Conservation (phyloP, 2,329 filamentous ascomycete genomes). For the Aschersonia sp. region DNA sequence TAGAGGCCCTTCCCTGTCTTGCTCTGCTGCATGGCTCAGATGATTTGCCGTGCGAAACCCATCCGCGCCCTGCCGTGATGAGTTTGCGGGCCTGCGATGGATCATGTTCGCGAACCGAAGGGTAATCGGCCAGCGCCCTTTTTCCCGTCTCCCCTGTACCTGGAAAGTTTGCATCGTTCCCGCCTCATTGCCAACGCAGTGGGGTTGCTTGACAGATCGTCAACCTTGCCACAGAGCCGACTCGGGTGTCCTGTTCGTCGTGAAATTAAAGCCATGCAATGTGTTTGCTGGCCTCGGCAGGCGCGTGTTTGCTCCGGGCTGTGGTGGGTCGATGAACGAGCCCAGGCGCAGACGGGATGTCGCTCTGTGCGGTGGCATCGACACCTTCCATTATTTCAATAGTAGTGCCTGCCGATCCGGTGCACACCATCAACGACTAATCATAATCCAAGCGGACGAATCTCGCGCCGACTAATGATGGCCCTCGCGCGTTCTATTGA, state of each 20-base stretch:
- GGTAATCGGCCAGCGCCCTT: no score
- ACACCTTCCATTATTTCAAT: not conserved
- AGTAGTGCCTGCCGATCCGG: not conserved
- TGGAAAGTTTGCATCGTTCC: not conserved
- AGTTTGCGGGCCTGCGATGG: not conserved
- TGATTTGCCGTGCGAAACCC: not conserved
- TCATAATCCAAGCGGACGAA: no score
- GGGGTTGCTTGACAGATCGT: not conserved
- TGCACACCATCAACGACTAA: not conserved
- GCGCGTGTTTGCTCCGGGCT: no score
- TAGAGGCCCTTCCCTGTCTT: not conserved
- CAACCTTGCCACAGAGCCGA: no score
- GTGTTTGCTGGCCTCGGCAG: no score
- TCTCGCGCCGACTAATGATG: no score
- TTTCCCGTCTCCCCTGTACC: no score
- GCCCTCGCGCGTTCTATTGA: no score
- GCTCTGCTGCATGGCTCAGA: not conserved
- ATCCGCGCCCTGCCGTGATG: not conserved
- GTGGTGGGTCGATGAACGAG: not conserved
- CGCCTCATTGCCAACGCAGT: not conserved
- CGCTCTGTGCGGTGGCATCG: not conserved
- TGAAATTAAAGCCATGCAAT: no score
- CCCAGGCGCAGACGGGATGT: not conserved
- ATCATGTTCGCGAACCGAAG: no score
- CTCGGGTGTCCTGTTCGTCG: no score